Evolutionary conservation across 192 early-diverging fungal species (phyloP), one percentile per base, ranked within the genome.

Genomic region (Rhizophagus prolifer): DNA sequence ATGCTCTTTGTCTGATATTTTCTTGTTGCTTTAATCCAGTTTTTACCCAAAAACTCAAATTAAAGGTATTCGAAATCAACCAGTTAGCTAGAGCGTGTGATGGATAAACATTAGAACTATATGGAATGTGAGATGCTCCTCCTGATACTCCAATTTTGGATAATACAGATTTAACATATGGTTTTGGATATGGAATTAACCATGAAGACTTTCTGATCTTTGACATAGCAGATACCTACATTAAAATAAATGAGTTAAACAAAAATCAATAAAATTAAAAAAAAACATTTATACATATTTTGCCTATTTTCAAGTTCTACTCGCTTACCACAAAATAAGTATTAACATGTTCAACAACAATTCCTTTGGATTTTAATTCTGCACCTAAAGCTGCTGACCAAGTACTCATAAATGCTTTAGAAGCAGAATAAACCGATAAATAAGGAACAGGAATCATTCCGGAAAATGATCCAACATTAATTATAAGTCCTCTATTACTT

Each of bases 401-500:
- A 78, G 85, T 92, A 63, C 89, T 89, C 74, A 98, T 84, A 85
- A 97, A 98, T 9, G 95, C 90, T 83, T 99, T 99, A 74, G 94
- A 91, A 38, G 91, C 96, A 79, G 95, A 95, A 86, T 99, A 99
- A 30, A 94, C 90, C 62, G 94, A 90, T 67, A 99, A 84, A 79
- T 91, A 90, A 58, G 94, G 95, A 47, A 92, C 91, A 28, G 96
- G 92, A 38, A 95, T 83, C 28, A 92, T 86, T 10, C 94, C 96
- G 60, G 95, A 90, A 77, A 96, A 94, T 66, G 95, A 97, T 16
- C 97, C 96, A 66, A 92, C 82, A 83, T 99, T 99, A 78, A 99
- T 86, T 73, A 99, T 94, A 79, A 96, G 86, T 30, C 97, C 96
- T 58, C 76, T 77, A 78, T 90, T 87, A 61, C 91, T 90, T 73